These are phyloP conservation scores for Neurospora pannonica DNA, from an alignment of 495 filamentous ascomycete species.

Conservation along the genomic window DNA sequence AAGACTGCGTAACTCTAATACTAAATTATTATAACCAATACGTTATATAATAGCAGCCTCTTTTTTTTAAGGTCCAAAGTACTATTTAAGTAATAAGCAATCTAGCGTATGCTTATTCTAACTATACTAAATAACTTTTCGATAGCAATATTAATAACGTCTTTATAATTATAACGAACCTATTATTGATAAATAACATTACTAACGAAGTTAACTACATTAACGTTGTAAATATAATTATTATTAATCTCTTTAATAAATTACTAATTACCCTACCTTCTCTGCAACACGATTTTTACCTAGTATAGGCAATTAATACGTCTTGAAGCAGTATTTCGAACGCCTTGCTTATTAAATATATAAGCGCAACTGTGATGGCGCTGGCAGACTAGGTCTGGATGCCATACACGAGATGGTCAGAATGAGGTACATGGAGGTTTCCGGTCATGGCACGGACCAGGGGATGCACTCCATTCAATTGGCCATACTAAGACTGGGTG, in stretches of 20 bases:
- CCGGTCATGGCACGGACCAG: too few relatives aligned
- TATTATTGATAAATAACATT: background rate
- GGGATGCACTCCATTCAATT: too few relatives aligned
- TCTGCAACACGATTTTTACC: background rate
- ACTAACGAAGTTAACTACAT: background rate
- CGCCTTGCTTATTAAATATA: too few relatives aligned
- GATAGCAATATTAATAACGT: background rate
- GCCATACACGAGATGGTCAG: too few relatives aligned
- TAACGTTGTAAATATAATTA: background rate
- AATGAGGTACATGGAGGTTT: too few relatives aligned
- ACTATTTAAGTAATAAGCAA: background rate
- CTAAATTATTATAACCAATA: too few relatives aligned
- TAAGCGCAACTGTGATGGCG: too few relatives aligned
- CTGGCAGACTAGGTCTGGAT: too few relatives aligned
- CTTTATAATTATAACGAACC: background rate
- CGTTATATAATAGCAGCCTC: too few relatives aligned
- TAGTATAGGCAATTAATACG: background rate
- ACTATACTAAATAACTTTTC: background rate
- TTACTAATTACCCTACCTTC: background rate
- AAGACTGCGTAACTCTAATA: too few relatives aligned
- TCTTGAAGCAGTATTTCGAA: background rate
- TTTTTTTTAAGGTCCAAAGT: too few relatives aligned
- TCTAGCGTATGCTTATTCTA: background rate
- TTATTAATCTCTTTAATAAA: background rate
- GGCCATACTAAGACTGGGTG: too few relatives aligned